These are phyloP conservation scores for Geotrichum phurueaensis DNA, from an alignment of 1,139 yeast genomes.

Conservation along the genomic window DNA sequence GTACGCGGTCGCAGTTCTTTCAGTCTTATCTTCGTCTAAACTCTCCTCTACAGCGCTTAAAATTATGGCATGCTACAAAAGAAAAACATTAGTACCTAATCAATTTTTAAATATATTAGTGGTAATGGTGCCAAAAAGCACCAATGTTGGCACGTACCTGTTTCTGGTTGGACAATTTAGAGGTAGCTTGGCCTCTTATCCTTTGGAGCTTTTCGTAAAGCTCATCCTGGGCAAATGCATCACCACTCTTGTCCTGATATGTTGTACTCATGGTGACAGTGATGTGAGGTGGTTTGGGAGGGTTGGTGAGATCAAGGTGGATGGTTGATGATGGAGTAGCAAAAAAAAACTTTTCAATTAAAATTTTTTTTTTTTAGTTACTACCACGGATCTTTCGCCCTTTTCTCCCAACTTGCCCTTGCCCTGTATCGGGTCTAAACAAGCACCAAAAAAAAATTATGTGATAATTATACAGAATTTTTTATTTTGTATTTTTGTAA, in stretches of 20 bases:
- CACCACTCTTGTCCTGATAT: conserved; percentile 12
- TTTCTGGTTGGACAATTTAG: conserved; percentile 79
- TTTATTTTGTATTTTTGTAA: too few relatives aligned
- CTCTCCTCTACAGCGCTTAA: conserved; percentile 88
- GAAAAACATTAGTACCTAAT: conserved; percentile 32
- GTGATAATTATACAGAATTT: too few relatives aligned
- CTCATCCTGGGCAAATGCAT: conserved; percentile 20
- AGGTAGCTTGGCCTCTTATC: conserved; percentile 62
- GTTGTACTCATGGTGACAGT: conserved; percentile 8
- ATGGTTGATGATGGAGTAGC: not conserved
- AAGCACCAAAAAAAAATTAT: not conserved
- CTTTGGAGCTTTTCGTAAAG: conserved; percentile 64
- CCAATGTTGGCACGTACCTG: conserved; percentile 37
- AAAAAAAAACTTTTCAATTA: not conserved
- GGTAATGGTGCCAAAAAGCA: not conserved
- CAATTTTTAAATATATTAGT: conserved; percentile 30
- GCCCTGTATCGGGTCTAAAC: not conserved
- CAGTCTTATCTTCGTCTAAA: conserved; percentile 62
- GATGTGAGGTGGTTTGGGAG: not conserved
- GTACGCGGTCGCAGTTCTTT: conserved; percentile 57
- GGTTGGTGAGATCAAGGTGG: not conserved
- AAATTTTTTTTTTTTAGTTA: conserved; percentile 4
- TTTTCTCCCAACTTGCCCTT: conserved; percentile 12
- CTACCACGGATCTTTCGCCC: not conserved
- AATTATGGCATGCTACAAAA: conserved; percentile 39